These are phyloP conservation scores for Kregervanrija delftensis DNA, from an alignment of 805 yeast species.

Conservation along the genomic window DNA sequence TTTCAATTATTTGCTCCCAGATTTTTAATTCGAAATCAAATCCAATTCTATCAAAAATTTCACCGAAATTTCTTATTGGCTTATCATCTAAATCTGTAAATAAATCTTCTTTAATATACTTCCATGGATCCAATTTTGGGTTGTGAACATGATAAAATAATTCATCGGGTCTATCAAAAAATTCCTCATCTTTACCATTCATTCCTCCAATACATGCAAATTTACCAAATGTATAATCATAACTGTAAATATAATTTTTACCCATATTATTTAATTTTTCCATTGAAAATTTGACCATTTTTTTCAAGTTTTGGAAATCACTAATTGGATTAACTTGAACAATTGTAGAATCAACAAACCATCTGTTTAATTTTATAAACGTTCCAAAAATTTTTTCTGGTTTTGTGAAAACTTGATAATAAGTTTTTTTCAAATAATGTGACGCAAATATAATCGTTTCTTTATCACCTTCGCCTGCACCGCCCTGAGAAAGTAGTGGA, in stretches of 20 bases:
- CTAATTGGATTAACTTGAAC: conserved; percentile 25
- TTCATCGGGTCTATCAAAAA: conserved; percentile 13
- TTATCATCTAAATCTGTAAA: conserved; percentile 12
- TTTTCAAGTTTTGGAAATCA: conserved; percentile 17
- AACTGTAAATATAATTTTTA: conserved; percentile 12
- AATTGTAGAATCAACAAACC: conserved; percentile 18
- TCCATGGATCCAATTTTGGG: conserved; percentile 47
- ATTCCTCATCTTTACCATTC: conserved; percentile 1
- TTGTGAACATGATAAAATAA: conserved; percentile 39
- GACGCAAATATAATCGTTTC: conserved; percentile 69
- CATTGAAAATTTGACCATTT: not conserved
- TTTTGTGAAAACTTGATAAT: conserved; percentile 40
- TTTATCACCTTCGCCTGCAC: conserved; percentile 70
- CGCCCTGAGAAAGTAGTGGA: conserved; percentile 53
- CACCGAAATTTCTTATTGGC: conserved; percentile 22
- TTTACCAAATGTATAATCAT: conserved; percentile 15
- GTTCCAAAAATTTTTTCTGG: conserved; percentile 19
- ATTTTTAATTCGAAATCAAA: conserved; percentile 21
- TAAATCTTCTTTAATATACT: conserved; percentile 13
- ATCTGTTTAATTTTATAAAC: conserved; percentile 8
- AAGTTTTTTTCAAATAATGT: conserved; percentile 35
- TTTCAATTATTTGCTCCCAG: conserved; percentile 16
- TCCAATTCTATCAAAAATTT: conserved; percentile 11
- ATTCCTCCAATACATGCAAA: conserved; percentile 9
- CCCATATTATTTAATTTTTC: not conserved